A percentile compares a stretch with the other conserved stretches of the same genome.
These are phyloP conservation scores for Digitaria exilis DNA, from an alignment of 202 grass and related monocot species.

Conservation along the genomic window DNA sequence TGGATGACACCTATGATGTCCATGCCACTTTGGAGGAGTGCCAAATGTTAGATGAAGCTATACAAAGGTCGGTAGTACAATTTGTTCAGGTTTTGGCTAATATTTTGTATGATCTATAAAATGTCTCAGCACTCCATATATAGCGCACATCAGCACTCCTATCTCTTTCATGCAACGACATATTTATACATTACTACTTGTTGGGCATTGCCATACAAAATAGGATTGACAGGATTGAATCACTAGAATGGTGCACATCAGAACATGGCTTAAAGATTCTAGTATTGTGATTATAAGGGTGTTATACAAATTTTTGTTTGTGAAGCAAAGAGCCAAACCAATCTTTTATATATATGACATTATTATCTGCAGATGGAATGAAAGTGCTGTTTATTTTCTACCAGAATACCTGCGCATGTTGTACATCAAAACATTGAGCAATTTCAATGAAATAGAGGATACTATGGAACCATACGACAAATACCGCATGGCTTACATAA, in stretches of 20 bases:
- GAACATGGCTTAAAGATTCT: neutral
- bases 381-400: neutral
- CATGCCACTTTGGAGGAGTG: neutral
- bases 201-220: no score
- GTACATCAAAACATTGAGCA: constrained; percentile 10
- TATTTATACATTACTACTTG: no score
- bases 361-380: constrained; percentile 33
- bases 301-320: neutral
- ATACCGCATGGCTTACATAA: constrained; percentile 1
- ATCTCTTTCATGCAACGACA: no score
- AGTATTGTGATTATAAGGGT: neutral
- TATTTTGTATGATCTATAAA: neutral
- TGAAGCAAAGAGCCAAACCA: neutral
- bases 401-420: constrained; percentile 15
- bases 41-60: neutral
- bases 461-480: constrained; percentile 33
- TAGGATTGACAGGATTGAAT: no score
- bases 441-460: constrained; percentile 19
- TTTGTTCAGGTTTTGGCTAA: neutral
- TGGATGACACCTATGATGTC: neutral
- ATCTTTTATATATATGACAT: neutral
- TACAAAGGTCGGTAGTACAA: neutral
- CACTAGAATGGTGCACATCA: neutral
- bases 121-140: no score
- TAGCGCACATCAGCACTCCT: neutral